Evolutionary conservation across 116 monocot genomes (phyloP).

Genomic region (Papilionanthe hybrid): DNA sequence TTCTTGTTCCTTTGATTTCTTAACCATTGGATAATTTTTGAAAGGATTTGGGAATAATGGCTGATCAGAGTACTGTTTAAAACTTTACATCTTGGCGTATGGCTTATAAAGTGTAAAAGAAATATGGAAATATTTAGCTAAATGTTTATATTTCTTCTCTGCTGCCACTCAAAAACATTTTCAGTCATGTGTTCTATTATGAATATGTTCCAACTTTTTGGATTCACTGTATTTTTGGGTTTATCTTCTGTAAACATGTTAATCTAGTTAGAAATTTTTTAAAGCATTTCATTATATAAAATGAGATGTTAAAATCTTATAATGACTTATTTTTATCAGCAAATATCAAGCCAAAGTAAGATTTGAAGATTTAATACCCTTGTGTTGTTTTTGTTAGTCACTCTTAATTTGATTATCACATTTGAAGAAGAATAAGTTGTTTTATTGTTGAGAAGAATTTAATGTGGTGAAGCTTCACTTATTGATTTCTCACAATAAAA

Average conservation of each 20-base stretch:
- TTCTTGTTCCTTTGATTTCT: not conserved
- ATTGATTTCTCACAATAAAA: not conserved
- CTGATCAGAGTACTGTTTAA: not conserved
- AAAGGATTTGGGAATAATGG: not conserved
- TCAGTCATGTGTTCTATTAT: not conserved
- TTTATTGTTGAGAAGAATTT: not conserved
- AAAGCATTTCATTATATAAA: too few relatives aligned
- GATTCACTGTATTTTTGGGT: not conserved
- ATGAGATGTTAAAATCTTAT: too few relatives aligned
- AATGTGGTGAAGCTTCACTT: not conserved
- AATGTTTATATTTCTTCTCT: not conserved
- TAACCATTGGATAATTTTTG: not conserved
- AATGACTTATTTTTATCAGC: not conserved
- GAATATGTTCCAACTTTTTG: not conserved
- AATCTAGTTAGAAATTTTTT: not conserved
- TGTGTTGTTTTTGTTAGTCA: too few relatives aligned
- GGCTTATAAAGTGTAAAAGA: not conserved
- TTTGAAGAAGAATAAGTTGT: not conserved
- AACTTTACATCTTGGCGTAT: not conserved
- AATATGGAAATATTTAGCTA: not conserved
- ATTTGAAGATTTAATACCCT: too few relatives aligned
- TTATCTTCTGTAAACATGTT: not conserved
- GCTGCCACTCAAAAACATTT: not conserved
- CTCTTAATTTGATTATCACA: not conserved
- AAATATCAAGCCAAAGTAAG: too few relatives aligned